A percentile compares a stretch with the other conserved stretches of the same genome.
Evolutionary conservation across 2,329 filamentous ascomycete genomes (phyloP).

Genomic region (Epichloe brachyelytri): DNA sequence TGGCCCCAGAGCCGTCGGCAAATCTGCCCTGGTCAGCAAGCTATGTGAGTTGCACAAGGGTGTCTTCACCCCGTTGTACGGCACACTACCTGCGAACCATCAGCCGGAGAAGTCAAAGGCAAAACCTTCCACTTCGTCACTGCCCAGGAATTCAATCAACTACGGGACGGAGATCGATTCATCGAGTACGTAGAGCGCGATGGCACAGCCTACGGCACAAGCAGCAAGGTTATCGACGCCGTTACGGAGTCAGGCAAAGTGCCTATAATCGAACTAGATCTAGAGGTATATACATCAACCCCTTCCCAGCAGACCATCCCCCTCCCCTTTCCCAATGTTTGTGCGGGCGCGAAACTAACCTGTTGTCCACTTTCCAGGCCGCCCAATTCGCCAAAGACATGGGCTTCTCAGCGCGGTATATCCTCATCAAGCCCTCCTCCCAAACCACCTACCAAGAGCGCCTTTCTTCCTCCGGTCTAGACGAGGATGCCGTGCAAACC

Average conservation of each 20-base stretch:
- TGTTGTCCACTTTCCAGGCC: constrained; percentile 25
- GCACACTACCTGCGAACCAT: constrained; percentile 40
- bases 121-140: constrained; percentile 44
- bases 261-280: constrained; percentile 39
- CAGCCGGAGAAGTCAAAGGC: constrained; percentile 38
- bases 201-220: constrained; percentile 42
- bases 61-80: constrained; percentile 47
- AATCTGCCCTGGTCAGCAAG: constrained; percentile 48
- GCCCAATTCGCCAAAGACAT: constrained; percentile 45
- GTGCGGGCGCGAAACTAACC: neutral
- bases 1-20: constrained; percentile 49
- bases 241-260: constrained; percentile 45
- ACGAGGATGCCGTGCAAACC: constrained; percentile 12
- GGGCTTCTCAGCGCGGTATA: constrained; percentile 40
- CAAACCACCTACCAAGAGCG: constrained; percentile 15
- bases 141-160: constrained; percentile 39
- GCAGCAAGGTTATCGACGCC: constrained; percentile 36
- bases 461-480: constrained; percentile 15
- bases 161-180: constrained; percentile 47
- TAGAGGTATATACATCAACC: constrained; percentile 30
- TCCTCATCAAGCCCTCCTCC: constrained; percentile 36
- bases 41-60: constrained; percentile 51
- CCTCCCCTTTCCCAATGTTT: no score
- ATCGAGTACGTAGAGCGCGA: constrained; percentile 41
- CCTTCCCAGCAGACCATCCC: no score